Evolutionary conservation across 1,284 basidiomycete species (phyloP), one percentile per base, ranked within the genome.

Genomic region (Tilletia walkeri): DNA sequence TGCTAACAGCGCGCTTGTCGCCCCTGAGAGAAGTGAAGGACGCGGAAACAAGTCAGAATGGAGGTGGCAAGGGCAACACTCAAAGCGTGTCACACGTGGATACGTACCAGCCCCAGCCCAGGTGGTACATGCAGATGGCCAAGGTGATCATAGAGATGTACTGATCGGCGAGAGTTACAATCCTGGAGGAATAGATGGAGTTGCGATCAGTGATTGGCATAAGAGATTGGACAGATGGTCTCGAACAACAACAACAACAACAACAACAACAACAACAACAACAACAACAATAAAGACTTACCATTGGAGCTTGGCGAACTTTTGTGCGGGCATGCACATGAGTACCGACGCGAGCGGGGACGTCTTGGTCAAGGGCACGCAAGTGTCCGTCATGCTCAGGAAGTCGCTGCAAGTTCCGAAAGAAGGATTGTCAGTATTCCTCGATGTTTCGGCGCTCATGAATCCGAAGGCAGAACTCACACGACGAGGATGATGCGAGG

Each of bases 81-180:
- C 2, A 30, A 30, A 30, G 24, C 24, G 24, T 30, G 24, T 30
- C 24, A 30, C 24, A 30, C 24, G 24, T 9, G 3, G 41, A 45
- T 45, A 53, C 50, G 16, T 24, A 53, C 56, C 56, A 61, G 56
- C 56, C 56, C 56, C 56, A 61, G 56, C 56, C 56, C 56, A 61
- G 6, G 18, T 61, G 16, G 56, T 61, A 30, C 56, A 61, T 61
- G 56, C 56, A 61, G 24, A 61, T 36, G 30, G 18, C 56, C 24
- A 61, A 36, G n/a, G 30, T 61, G 24, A 61, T 9, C 56, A 61
- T 61, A 2, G 56, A 9, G 24, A 61, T 36, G n/a, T 1, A 14
- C 36, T 61, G 56, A 30, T 61, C 56, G 30, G 18, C 34, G 2
- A 61, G 30, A 1, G 3, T 1, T 5, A 24, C 30, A 30, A 2